phyloP scores from a whole-genome alignment of 164 flowering plant genomes.

The Cinnamomum chago region DNA sequence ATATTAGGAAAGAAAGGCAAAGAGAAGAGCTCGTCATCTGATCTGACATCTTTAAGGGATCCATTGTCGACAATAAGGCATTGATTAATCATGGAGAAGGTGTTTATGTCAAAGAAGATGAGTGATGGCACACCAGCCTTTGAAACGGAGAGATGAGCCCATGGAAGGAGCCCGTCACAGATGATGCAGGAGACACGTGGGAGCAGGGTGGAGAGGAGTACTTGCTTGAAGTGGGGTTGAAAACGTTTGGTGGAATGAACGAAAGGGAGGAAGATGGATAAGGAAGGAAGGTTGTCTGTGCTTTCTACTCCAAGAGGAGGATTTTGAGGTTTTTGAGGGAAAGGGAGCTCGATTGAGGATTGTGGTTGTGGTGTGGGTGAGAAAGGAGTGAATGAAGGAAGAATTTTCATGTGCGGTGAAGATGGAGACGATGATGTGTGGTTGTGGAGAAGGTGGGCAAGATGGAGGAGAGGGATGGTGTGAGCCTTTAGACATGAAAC shows the following conservation, averaged over 20 bases:
- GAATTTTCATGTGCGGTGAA: conserved; percentile 15
- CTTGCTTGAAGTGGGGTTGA: conserved; percentile 37
- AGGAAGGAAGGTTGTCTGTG: conserved; percentile 28
- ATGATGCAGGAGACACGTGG: neutral
- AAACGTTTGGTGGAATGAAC: conserved; percentile 34
- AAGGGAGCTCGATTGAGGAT: conserved; percentile 1
- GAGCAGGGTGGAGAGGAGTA: conserved; percentile 14
- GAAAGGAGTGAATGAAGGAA: conserved; percentile 4
- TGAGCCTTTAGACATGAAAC: conserved; percentile 26
- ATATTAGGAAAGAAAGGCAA: conserved; percentile 17
- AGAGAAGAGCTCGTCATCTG: conserved; percentile 18
- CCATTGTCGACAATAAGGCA: neutral
- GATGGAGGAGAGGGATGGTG: conserved; percentile 15
- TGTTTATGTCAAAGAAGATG: conserved; percentile 3
- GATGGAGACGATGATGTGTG: conserved; percentile 14
- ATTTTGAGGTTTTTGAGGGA: neutral
- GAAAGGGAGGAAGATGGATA: conserved; percentile 26
- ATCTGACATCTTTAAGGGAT: neutral
- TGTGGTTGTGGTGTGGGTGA: neutral
- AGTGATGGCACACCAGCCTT: neutral
- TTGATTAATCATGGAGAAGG: neutral
- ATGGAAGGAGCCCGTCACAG: conserved; percentile 20
- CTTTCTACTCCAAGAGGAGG: conserved; percentile 39
- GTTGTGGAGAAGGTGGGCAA: conserved; percentile 12
- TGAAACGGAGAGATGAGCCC: conserved; percentile 20